Conservation (phyloP, 495 filamentous ascomycete genomes). For the Amphirosellinia nigrospora region DNA sequence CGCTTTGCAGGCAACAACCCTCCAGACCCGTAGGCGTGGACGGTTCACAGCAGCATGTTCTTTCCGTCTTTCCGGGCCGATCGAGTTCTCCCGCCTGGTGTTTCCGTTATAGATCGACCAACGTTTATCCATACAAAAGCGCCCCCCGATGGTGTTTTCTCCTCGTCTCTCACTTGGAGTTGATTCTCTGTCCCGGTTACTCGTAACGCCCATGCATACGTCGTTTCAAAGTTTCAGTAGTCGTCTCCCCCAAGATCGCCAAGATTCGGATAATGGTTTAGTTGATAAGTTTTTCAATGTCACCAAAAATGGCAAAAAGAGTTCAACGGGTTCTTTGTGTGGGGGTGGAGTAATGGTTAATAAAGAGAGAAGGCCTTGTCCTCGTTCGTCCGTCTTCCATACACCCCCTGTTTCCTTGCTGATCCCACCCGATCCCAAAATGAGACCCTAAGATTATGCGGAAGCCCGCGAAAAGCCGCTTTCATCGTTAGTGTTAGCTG, state of each 20-base stretch:
- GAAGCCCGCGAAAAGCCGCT: not conserved
- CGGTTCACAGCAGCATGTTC: constrained; percentile 17
- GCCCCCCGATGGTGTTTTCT: not conserved
- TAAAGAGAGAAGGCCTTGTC: constrained; percentile 11
- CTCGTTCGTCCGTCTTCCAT: not conserved
- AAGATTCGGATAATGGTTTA: not conserved
- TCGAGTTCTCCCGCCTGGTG: not conserved
- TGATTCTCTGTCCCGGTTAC: not conserved
- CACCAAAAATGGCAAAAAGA: not conserved
- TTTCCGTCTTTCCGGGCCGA: not conserved
- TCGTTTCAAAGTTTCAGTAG: not conserved
- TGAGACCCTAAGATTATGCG: constrained; percentile 18
- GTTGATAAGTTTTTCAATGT: constrained; percentile 17
- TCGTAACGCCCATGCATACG: not conserved
- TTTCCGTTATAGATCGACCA: not conserved
- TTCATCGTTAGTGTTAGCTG: not conserved
- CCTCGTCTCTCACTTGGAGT: not conserved
- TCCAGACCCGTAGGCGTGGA: constrained; percentile 17
- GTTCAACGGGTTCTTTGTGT: constrained; percentile 11
- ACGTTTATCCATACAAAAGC: constrained; percentile 1
- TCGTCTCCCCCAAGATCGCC: constrained; percentile 5
- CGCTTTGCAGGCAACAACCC: constrained; percentile 3
- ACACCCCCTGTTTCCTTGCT: constrained; percentile 13
- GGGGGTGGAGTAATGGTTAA: constrained; percentile 23
- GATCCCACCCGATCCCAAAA: constrained; percentile 16